These are phyloP conservation scores for Saccharum spontaneum DNA, from an alignment of 176 grass and related monocot species.

Conservation along the genomic window DNA sequence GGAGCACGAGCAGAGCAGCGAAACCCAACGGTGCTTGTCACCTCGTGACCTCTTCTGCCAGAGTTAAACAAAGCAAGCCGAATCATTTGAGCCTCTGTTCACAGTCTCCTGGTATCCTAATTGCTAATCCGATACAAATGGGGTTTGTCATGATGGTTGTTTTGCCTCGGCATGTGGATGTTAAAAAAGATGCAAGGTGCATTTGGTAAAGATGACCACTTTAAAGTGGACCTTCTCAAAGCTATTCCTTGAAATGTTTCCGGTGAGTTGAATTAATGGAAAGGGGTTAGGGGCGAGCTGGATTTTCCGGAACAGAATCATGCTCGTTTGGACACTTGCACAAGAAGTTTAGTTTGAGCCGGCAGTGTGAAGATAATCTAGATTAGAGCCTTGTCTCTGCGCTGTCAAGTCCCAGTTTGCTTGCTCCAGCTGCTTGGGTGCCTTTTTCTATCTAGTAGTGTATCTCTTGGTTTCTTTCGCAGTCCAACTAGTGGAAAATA, in stretches of 20 bases:
- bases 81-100: background rate
- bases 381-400: background rate
- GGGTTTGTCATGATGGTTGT: background rate
- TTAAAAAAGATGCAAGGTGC: slow-evolving; percentile 11
- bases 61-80: background rate
- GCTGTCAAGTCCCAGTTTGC: slow-evolving; percentile 15
- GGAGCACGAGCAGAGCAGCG: background rate
- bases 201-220: slow-evolving; percentile 4
- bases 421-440: background rate
- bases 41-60: slow-evolving; percentile 1
- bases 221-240: background rate
- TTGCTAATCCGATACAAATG: background rate
- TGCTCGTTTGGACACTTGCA: slow-evolving; percentile 33
- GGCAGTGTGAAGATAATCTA: slow-evolving; percentile 21
- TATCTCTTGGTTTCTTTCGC: slow-evolving; percentile 23
- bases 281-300: slow-evolving; percentile 29
- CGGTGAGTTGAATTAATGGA: slow-evolving; percentile 36
- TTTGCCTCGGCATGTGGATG: background rate
- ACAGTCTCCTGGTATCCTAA: background rate
- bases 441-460: background rate
- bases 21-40: background rate
- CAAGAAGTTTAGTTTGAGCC: slow-evolving; percentile 28
- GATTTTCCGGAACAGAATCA: slow-evolving; percentile 33
- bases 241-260: slow-evolving; percentile 11
- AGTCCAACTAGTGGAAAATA: background rate